Evolutionary conservation across 805 yeast genomes (phyloP), one percentile per base, ranked within the genome.

Genomic region (Lachancea nothofagi): DNA sequence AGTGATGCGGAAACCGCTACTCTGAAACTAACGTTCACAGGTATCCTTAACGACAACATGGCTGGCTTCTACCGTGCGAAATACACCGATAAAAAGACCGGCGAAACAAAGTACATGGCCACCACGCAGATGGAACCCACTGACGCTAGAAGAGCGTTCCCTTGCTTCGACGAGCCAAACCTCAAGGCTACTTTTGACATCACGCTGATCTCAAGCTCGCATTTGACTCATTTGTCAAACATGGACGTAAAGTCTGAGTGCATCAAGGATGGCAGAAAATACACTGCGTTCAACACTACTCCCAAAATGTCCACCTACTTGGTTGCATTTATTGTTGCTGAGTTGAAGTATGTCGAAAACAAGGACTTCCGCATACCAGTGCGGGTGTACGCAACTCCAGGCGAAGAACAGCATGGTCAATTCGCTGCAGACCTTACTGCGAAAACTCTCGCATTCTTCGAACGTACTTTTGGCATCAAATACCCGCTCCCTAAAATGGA

Each of bases 111-210:
- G 54, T 80, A 80, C 59, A 70, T 83, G 72, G 85, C 87, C 31
- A 80, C 89, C 33, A 83, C 94, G 32, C 95, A 84, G 64, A 80
- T 84, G 77, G 94, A 84, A 65, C 80, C 94, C 18, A 81, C 90
- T 15, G 93, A 84, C 57, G 85, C 90, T 51, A 77, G 95, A 53
- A 74, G 87, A 53, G 93, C 93, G 7, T 84, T 84, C 71, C 95
- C 95, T 24, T 83, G 83, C 56, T 82, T 80, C 53, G 95, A 84
- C 62, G 93, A 83, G 59, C 94, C 95, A 17, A 77, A 83, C 41
- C 71, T 81, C 44, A 84, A 84, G 65, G 86, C 93, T 18, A 69
- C 77, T 36, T 84, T 80, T 54, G 80, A 77, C 41, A 68, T 84
- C 43, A 65, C 78, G 27, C 68, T 84, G 57, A 69, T 81, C 43